Conservation (phyloP, 2,329 filamentous ascomycete species). For the Ophiognomonia clavigignenti-juglandacearum region DNA sequence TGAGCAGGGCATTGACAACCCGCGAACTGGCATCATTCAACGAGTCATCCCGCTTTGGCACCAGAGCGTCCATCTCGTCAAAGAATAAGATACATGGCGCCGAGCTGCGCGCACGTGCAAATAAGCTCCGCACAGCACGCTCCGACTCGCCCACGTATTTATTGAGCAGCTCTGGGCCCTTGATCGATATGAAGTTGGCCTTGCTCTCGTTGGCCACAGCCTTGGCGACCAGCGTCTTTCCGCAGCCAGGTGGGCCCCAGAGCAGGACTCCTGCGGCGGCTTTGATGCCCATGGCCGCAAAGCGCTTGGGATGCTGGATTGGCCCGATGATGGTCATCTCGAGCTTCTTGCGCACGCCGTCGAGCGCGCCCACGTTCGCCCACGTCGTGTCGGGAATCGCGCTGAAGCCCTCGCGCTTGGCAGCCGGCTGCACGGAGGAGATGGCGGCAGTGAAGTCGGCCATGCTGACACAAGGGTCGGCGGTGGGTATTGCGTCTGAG, state of each 20-base stretch:
- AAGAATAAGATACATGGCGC: conserved; percentile 96
- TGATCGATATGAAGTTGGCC: conserved; percentile 97
- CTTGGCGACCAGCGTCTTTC: conserved; percentile 93
- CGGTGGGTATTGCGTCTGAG: conserved; percentile 15
- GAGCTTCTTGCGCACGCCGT: conserved; percentile 74
- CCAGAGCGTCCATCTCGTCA: conserved; percentile 91
- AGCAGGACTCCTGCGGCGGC: conserved; percentile 84
- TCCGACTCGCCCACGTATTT: conserved; percentile 98
- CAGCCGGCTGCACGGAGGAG: conserved; percentile 70
- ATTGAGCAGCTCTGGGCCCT: conserved; percentile 92
- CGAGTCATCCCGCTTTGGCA: conserved; percentile 73
- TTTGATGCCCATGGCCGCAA: conserved; percentile 70
- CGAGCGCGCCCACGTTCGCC: conserved; percentile 83
- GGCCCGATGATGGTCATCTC: conserved; percentile 83
- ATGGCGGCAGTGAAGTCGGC: conserved; percentile 71
- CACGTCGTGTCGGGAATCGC: conserved; percentile 92
- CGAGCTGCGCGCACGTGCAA: conserved; percentile 78
- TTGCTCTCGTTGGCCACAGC: conserved; percentile 93
- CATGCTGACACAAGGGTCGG: conserved; percentile 34
- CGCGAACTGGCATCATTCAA: conserved; percentile 74
- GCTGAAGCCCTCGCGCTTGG: conserved; percentile 89
- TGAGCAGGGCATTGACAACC: conserved; percentile 91
- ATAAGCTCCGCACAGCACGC: conserved; percentile 86
- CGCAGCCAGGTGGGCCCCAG: conserved; percentile 95
- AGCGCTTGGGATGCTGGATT: conserved; percentile 76